These are phyloP conservation scores for Cladosporium austrohemisphaericum DNA, from an alignment of 2,329 filamentous ascomycete genomes.

Conservation along the genomic window DNA sequence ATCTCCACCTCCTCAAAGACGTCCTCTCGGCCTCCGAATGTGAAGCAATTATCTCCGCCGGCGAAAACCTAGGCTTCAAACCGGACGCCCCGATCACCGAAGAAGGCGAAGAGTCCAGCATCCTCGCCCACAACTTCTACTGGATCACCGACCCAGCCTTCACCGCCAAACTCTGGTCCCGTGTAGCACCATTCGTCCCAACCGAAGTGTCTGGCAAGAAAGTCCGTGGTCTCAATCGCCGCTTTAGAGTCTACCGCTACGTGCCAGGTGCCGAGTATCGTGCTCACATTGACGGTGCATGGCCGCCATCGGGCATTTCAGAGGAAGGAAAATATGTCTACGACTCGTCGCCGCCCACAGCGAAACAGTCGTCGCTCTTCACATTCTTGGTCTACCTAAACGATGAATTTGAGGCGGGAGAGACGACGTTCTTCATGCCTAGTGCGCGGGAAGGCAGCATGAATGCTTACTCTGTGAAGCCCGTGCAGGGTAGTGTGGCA, in stretches of 20 bases:
- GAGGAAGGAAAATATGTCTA: slow-evolving; percentile 59
- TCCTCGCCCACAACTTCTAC: slow-evolving; percentile 70
- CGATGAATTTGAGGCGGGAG: slow-evolving; percentile 67
- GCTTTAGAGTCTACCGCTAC: slow-evolving; percentile 69
- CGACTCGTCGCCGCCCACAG: slow-evolving; percentile 57
- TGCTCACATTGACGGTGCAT: slow-evolving; percentile 68
- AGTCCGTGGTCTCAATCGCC: slow-evolving; percentile 62
- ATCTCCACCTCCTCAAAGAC: slow-evolving; percentile 57
- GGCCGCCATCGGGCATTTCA: slow-evolving; percentile 66
- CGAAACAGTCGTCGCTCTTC: slow-evolving; percentile 64
- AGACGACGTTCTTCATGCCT: slow-evolving; percentile 68
- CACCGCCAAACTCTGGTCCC: slow-evolving; percentile 60
- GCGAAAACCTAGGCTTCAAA: slow-evolving; percentile 61
- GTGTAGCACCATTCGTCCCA: slow-evolving; percentile 58
- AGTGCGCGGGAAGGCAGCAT: slow-evolving; percentile 60
- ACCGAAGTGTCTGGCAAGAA: slow-evolving; percentile 51
- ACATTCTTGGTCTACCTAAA: slow-evolving; percentile 68
- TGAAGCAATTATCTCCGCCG: slow-evolving; percentile 62
- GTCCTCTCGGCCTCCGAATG: slow-evolving; percentile 62
- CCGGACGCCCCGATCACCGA: slow-evolving; percentile 65
- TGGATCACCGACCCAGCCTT: slow-evolving; percentile 65
- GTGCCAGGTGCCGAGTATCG: slow-evolving; percentile 70
- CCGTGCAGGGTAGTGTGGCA: slow-evolving; percentile 64
- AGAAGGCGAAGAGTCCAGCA: slow-evolving; percentile 59
- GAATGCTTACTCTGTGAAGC: slow-evolving; percentile 66